Evolutionary conservation across 75 land plant species (phyloP).

Genomic region (Sequoiadendron giganteum): DNA sequence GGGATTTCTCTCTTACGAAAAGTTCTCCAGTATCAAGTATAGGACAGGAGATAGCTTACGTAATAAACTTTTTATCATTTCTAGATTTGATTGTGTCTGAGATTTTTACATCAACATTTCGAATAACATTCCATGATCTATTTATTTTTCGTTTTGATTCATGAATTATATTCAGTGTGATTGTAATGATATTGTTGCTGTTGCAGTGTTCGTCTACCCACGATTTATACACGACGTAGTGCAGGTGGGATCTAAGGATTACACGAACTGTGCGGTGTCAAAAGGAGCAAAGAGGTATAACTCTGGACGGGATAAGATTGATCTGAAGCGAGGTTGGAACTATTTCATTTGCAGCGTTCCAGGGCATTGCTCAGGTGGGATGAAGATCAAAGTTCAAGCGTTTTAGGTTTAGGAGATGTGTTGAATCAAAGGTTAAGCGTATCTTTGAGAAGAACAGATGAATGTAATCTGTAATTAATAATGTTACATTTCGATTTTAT

Average conservation of each 20-base stretch:
- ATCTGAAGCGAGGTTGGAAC: slow-evolving; percentile 25
- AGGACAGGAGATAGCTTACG: neutral
- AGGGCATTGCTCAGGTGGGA: slow-evolving; percentile 36
- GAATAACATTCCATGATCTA: too few species aligned
- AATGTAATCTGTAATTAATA: neutral
- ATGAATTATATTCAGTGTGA: too few species aligned
- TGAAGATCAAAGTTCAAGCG: slow-evolving; percentile 32
- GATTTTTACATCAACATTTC: too few species aligned
- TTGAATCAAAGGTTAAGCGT: neutral
- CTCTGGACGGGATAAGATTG: slow-evolving; percentile 27
- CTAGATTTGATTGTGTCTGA: too few species aligned
- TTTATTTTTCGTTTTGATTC: too few species aligned
- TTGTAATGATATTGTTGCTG: neutral
- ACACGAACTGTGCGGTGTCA: slow-evolving; percentile 21
- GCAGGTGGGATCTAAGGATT: slow-evolving; percentile 21
- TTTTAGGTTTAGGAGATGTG: neutral
- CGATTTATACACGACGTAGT: slow-evolving; percentile 27
- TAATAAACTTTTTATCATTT: neutral
- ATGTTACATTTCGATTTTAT: too few species aligned
- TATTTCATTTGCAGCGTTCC: slow-evolving; percentile 42
- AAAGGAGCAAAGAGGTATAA: neutral
- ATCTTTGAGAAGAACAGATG: neutral
- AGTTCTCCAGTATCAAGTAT: neutral
- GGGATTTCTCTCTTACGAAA: neutral
- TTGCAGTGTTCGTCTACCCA: slow-evolving; percentile 31